Conservation (phyloP, 306 rosid species). For the Vigna hirtella region DNA sequence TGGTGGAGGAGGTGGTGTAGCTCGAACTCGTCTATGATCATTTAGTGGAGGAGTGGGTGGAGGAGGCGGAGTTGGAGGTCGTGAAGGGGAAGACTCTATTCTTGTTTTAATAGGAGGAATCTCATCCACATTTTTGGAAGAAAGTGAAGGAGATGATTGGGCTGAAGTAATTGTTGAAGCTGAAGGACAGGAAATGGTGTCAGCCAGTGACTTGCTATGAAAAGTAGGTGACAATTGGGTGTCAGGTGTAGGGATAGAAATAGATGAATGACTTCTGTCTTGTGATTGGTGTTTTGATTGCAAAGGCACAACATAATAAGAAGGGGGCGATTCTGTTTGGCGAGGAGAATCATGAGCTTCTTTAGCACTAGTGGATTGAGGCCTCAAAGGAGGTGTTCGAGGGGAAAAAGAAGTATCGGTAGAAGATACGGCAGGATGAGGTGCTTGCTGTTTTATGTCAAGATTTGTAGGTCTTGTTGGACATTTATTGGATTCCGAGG, state of each 20-base stretch:
- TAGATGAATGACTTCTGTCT: conserved; percentile 52
- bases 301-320: conserved; percentile 40
- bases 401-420: conserved; percentile 56
- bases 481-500: conserved; percentile 36
- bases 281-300: conserved; percentile 42
- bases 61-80: conserved; percentile 54
- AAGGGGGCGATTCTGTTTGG: conserved; percentile 37
- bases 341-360: conserved; percentile 51
- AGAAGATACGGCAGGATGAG: conserved; percentile 47
- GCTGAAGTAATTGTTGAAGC: conserved; percentile 41
- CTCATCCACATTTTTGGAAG: conserved; percentile 41
- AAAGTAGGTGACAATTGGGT: conserved; percentile 46
- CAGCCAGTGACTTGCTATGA: conserved; percentile 35
- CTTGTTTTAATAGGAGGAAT: conserved; percentile 47
- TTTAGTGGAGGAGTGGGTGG: conserved; percentile 55
- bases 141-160: conserved; percentile 45
- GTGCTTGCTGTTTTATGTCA: conserved; percentile 36
- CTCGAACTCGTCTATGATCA: conserved; percentile 42
- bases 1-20: conserved; percentile 45
- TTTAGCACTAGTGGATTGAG: conserved; percentile 38
- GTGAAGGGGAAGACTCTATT: conserved; percentile 41
- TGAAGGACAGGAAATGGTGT: conserved; percentile 39
- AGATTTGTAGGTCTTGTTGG: conserved; percentile 39
- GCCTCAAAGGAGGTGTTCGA: conserved; percentile 53
- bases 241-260: conserved; percentile 42